Evolutionary conservation across 306 rosid species (phyloP).

Genomic region (Vigna reflexopilosa): DNA sequence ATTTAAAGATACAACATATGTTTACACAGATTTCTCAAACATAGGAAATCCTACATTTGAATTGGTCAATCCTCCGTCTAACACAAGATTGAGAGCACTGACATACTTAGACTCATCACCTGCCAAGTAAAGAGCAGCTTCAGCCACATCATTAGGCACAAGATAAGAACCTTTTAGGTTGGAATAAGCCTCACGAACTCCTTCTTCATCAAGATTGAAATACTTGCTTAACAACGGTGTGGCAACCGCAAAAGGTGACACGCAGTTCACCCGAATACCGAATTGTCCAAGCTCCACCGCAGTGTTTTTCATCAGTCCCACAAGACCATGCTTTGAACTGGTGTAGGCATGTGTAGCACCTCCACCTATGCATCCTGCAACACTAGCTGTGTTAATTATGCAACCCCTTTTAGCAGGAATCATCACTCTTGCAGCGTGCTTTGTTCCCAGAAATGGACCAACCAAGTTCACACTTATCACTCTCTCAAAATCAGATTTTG

Average conservation of each 20-base stretch:
- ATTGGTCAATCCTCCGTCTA: constrained; percentile 55
- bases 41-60: constrained; percentile 5
- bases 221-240: constrained; percentile 23
- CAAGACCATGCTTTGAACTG: constrained; percentile 52
- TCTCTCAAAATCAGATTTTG: constrained; percentile 43
- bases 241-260: constrained; percentile 44
- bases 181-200: constrained; percentile 6
- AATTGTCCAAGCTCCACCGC: constrained; percentile 53
- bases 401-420: constrained; percentile 43
- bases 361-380: constrained; percentile 43
- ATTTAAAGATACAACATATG: too few relatives aligned
- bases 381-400: constrained; percentile 56
- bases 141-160: constrained; percentile 54
- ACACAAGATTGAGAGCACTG: constrained; percentile 51
- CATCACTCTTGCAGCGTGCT: constrained; percentile 63
- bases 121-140: constrained; percentile 60
- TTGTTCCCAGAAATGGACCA: constrained; percentile 54
- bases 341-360: constrained; percentile 48
- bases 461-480: constrained; percentile 49
- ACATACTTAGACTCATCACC: constrained; percentile 61
- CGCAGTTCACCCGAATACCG: constrained; percentile 61
- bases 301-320: constrained; percentile 51
- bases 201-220: constrained; percentile 31
- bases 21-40: neutral
- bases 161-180: constrained; percentile 44